phyloP scores from a whole-genome alignment of 495 filamentous ascomycete genomes.

The Penicillium antarcticum region DNA sequence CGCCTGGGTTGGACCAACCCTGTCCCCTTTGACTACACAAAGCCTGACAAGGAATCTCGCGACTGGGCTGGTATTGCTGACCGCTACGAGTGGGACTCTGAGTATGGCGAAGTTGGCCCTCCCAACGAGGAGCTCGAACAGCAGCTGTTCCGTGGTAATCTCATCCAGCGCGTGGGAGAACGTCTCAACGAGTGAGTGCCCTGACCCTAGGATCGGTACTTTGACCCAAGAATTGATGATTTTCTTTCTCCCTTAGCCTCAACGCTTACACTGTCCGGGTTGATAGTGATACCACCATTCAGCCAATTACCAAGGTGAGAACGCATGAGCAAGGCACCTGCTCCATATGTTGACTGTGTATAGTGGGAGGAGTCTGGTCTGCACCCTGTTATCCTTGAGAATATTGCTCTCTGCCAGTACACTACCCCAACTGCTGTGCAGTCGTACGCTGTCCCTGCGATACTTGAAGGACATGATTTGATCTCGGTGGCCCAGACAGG shows the following conservation, averaged over 20 bases:
- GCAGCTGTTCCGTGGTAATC: slow-evolving; percentile 62
- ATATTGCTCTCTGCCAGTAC: slow-evolving; percentile 68
- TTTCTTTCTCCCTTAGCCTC: not conserved
- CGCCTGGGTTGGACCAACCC: slow-evolving; percentile 50
- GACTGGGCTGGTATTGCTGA: slow-evolving; percentile 56
- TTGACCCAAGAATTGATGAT: not conserved
- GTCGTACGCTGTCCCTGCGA: slow-evolving; percentile 73
- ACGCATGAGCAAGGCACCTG: slow-evolving; percentile 40
- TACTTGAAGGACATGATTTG: slow-evolving; percentile 69
- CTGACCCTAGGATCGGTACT: not conserved
- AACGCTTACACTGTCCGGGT: not conserved
- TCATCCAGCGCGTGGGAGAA: slow-evolving; percentile 39
- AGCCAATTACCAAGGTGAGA: slow-evolving; percentile 10
- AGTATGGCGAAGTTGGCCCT: slow-evolving; percentile 83
- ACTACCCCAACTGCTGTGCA: slow-evolving; percentile 80
- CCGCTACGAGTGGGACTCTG: slow-evolving; percentile 82
- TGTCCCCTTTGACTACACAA: slow-evolving; percentile 51
- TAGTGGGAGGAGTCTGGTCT: slow-evolving; percentile 75
- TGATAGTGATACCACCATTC: slow-evolving; percentile 29
- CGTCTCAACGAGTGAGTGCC: slow-evolving; percentile 37
- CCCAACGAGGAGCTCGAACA: slow-evolving; percentile 62
- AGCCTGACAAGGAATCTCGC: slow-evolving; percentile 31
- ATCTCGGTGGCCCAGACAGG: slow-evolving; percentile 91
- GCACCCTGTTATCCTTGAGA: slow-evolving; percentile 78
- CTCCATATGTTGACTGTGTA: slow-evolving; percentile 28